Base-by-base conservation (phyloP, 805 yeast genomes). In the Yarrowia osloensis region DNA sequence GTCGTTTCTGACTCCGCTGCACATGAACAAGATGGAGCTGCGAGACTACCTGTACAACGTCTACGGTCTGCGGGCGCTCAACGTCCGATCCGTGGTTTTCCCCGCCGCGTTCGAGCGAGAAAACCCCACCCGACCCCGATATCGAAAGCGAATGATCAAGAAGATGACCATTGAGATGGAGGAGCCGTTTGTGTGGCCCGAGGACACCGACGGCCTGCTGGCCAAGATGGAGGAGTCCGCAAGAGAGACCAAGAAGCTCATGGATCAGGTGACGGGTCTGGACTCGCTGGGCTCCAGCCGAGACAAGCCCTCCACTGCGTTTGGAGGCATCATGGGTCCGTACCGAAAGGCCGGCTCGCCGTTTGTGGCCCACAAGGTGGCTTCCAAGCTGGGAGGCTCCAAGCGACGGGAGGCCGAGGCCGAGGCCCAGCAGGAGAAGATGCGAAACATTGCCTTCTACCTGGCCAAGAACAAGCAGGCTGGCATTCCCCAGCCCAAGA, bases 101-200 rank as follows among this genome's bases (percentile, higher is more conserved):
- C 96, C 90, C 71, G 89, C 89, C 2, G 85, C 81, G 71, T 91
- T 84, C 78, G 78, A 80, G 4, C 82, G 93, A 74, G 87, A 87
- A 65, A 82, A 82, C 71, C 81, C 82, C 19, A 81, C 82, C 52
- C 78, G 84, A 68, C 88, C 91, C 19, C 86, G 97, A 75, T 86
- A 83, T 79, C 85, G 97, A 78, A 81, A 82, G 8, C 87, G 93
- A 1, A 97, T 91, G 79, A 84, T 85, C 71, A 95, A 95, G 81
- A 93, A 92, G 78, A 95, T 95, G 98, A 94, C 97, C 24, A 89
- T 95, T 65, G 98, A 93, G 73, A 89, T 95, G 94, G 87, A 86
- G 68, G 91, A 94, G 71, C 99, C 99, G 26, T 95, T 95, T 75
- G 83, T 95, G 55, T 95, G 98, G 97, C 99, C 99, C 4, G 84